Percentiles rank a stretch among this genome's conserved stretches.
These are phyloP conservation scores for Globisporangium okanoganense DNA, from an alignment of 352 stramenopile genomes.

Conservation along the genomic window DNA sequence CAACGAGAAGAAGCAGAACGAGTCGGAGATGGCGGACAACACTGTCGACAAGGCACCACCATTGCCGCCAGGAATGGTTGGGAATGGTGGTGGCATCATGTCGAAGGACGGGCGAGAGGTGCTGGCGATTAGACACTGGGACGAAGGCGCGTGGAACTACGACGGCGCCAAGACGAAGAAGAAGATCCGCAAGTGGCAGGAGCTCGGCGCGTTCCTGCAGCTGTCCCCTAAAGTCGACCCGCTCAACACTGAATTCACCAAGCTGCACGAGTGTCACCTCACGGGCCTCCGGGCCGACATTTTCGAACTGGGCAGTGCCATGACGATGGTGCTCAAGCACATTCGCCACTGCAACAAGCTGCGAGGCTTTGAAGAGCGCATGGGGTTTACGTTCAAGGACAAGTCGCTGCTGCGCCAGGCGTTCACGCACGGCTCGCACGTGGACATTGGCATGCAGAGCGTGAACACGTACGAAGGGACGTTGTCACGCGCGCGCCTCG, in stretches of 20 bases:
- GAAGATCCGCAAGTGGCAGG: slow-evolving; percentile 61
- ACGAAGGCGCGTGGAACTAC: slow-evolving; percentile 50
- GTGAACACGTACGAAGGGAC: slow-evolving; percentile 79
- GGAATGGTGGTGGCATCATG: slow-evolving; percentile 15
- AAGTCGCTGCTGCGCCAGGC: slow-evolving; percentile 77
- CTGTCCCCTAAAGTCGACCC: slow-evolving; percentile 59
- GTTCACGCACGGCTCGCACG: slow-evolving; percentile 82
- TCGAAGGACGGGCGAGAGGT: slow-evolving; percentile 30
- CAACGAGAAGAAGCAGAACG: slow-evolving; percentile 10
- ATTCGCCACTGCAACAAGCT: slow-evolving; percentile 72
- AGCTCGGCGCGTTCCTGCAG: slow-evolving; percentile 53
- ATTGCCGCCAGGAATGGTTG: not conserved
- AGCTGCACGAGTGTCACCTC: slow-evolving; percentile 50
- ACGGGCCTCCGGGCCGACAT: slow-evolving; percentile 76
- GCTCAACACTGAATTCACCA: slow-evolving; percentile 32
- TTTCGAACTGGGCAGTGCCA: slow-evolving; percentile 77
- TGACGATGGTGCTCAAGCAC: slow-evolving; percentile 86
- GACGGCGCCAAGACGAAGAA: slow-evolving; percentile 68
- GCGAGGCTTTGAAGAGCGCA: slow-evolving; percentile 53
- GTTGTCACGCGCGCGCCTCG: slow-evolving; percentile 66
- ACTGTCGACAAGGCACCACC: not conserved
- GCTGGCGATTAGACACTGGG: slow-evolving; percentile 37
- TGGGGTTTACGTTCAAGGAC: slow-evolving; percentile 65
- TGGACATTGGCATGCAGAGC: slow-evolving; percentile 83
- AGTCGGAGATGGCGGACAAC: slow-evolving; percentile 3